Percentiles rank a stretch among this genome's conserved stretches.
Conservation (phyloP, 2,329 filamentous ascomycete genomes). For the Cryphonectria carpinicola region DNA sequence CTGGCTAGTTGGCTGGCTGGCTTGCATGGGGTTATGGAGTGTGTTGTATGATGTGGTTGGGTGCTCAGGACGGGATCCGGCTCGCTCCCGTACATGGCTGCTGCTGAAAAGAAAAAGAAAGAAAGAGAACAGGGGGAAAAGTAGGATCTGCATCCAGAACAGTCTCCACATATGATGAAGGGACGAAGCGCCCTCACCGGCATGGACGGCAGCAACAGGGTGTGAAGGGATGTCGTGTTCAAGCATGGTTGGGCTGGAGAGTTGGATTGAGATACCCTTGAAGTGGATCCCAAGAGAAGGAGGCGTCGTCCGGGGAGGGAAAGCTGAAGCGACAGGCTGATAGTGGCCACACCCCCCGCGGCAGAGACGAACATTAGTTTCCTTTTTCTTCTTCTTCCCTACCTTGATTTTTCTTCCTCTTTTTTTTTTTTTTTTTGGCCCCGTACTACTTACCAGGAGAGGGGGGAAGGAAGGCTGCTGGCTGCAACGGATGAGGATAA, state of each 20-base stretch:
- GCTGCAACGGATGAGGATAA: neutral
- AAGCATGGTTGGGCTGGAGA: slow-evolving; percentile 17
- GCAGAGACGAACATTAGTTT: neutral
- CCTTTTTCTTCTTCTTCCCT: neutral
- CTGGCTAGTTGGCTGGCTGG: neutral
- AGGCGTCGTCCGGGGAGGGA: neutral
- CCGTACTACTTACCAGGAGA: neutral
- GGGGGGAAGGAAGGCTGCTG: neutral
- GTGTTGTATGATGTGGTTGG: neutral
- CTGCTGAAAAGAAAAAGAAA: neutral
- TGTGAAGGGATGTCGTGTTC: slow-evolving; percentile 17
- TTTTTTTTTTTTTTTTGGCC: neutral
- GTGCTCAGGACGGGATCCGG: neutral
- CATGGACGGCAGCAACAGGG: neutral
- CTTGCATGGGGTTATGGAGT: neutral
- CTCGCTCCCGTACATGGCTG: neutral
- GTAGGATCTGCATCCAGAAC: neutral
- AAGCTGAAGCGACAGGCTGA: neutral
- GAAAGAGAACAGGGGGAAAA: neutral
- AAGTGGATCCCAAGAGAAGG: slow-evolving; percentile 6
- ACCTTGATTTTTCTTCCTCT: no score
- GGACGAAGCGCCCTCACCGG: slow-evolving; percentile 5
- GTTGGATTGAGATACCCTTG: neutral
- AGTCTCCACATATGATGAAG: slow-evolving; percentile 6
- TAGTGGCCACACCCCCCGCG: neutral